These are phyloP conservation scores for Dacryopinax primogenitus DNA, from an alignment of 768 basidiomycete species.

Conservation along the genomic window DNA sequence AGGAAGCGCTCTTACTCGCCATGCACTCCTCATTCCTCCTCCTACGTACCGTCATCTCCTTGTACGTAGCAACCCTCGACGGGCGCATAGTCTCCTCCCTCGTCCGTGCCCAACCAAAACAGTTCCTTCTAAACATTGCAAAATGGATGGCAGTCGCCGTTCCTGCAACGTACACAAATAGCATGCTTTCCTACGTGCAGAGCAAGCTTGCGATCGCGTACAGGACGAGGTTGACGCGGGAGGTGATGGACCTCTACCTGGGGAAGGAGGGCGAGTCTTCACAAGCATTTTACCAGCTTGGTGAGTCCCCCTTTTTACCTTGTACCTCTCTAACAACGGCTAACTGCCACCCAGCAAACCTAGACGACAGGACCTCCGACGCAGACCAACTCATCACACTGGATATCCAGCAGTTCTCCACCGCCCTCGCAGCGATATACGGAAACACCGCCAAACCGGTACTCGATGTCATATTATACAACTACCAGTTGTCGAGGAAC, in stretches of 20 bases:
- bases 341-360: conserved; percentile 45
- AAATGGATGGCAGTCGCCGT: conserved; percentile 87
- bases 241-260: conserved; percentile 74
- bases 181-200: conserved; percentile 86
- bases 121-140: conserved; percentile 74
- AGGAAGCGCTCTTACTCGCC: conserved; percentile 73
- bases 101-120: conserved; percentile 65
- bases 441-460: conserved; percentile 87
- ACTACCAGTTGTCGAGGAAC: conserved; percentile 85
- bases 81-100: conserved; percentile 88
- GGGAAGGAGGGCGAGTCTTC: conserved; percentile 54
- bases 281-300: conserved; percentile 84
- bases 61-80: conserved; percentile 89
- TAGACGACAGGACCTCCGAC: conserved; percentile 93
- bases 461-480: conserved; percentile 86
- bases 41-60: conserved; percentile 76
- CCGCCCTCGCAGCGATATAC: conserved; percentile 84
- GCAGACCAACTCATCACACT: conserved; percentile 96
- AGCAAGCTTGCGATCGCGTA: conserved; percentile 85
- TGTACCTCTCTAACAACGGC: not conserved
- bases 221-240: conserved; percentile 69
- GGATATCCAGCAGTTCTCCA: conserved; percentile 87
- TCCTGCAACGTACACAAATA: conserved; percentile 86
- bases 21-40: conserved; percentile 85
- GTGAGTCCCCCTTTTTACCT: conserved; percentile 31